phyloP scores from a whole-genome alignment of 768 basidiomycete species.

The Dioszegia crocea region DNA sequence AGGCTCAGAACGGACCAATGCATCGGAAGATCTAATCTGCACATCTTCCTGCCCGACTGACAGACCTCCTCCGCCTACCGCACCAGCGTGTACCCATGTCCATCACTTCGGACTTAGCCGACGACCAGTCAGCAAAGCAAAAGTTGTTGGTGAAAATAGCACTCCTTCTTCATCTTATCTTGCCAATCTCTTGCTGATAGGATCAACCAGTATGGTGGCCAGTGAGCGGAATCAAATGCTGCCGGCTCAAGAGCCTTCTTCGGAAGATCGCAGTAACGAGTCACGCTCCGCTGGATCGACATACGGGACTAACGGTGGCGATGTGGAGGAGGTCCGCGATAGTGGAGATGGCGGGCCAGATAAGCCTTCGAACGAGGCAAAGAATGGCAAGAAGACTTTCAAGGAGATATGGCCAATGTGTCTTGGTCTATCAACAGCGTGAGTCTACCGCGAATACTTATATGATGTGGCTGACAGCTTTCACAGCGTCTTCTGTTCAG shows the following conservation, averaged over 20 bases:
- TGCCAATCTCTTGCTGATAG: too few species aligned
- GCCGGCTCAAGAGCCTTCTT: not conserved
- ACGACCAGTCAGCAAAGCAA: too few species aligned
- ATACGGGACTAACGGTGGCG: not conserved
- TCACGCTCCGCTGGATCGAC: not conserved
- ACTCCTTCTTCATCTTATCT: too few species aligned
- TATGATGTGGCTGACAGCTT: not conserved
- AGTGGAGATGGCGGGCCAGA: not conserved
- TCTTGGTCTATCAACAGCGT: constrained; percentile 32
- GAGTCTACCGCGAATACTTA: not conserved
- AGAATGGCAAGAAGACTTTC: constrained; percentile 25
- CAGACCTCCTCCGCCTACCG: too few species aligned
- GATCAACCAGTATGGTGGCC: too few species aligned
- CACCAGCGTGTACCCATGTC: too few species aligned
- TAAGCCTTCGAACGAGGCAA: not conserved
- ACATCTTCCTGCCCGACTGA: not conserved
- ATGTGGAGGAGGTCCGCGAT: not conserved
- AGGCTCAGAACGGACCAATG: not conserved
- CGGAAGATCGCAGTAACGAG: not conserved
- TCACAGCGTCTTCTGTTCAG: constrained; percentile 36
- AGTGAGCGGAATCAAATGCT: not conserved
- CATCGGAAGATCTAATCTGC: not conserved
- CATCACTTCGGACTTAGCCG: constrained; percentile 9
- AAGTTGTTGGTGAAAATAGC: too few species aligned
- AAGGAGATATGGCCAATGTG: constrained; percentile 34